Percentiles rank a stretch among this genome's conserved stretches.
Conservation (phyloP, 2,329 filamentous ascomycete genomes). For the Graphilbum ipis-grandicollis region DNA sequence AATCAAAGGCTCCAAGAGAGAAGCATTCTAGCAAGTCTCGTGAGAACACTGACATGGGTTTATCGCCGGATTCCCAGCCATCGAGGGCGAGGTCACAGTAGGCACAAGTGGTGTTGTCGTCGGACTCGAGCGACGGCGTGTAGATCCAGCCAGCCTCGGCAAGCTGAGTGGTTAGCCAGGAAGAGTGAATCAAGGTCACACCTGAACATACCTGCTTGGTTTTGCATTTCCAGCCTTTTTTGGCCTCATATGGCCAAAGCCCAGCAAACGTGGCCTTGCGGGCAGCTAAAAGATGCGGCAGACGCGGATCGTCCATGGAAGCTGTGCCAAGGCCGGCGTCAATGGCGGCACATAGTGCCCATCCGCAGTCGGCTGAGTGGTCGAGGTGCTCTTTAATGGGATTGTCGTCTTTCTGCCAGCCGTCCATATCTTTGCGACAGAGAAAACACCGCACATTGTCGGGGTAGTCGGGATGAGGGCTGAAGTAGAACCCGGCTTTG, state of each 20-base stretch:
- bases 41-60: constrained; percentile 50
- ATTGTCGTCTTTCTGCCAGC: constrained; percentile 79
- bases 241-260: constrained; percentile 77
- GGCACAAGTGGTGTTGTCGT: constrained; percentile 79
- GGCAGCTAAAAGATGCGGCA: constrained; percentile 54
- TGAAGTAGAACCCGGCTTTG: constrained; percentile 79
- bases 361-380: constrained; percentile 69
- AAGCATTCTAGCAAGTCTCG: neutral
- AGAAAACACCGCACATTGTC: constrained; percentile 88
- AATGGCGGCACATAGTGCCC: constrained; percentile 56
- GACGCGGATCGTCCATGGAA: constrained; percentile 55
- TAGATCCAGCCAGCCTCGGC: constrained; percentile 90
- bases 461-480: constrained; percentile 53
- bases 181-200: no score
- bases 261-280: constrained; percentile 69
- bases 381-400: constrained; percentile 73
- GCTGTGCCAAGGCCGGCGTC: constrained; percentile 45
- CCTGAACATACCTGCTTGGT: constrained; percentile 71
- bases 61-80: constrained; percentile 86
- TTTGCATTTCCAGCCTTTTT: constrained; percentile 80
- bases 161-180: no score
- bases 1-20: neutral
- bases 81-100: constrained; percentile 85
- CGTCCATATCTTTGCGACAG: constrained; percentile 69
- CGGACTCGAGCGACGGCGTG: constrained; percentile 64